Evolutionary conservation across 441 rosid species (phyloP), one percentile per base, ranked within the genome.

Genomic region (Bocquillonia castaneifolia): DNA sequence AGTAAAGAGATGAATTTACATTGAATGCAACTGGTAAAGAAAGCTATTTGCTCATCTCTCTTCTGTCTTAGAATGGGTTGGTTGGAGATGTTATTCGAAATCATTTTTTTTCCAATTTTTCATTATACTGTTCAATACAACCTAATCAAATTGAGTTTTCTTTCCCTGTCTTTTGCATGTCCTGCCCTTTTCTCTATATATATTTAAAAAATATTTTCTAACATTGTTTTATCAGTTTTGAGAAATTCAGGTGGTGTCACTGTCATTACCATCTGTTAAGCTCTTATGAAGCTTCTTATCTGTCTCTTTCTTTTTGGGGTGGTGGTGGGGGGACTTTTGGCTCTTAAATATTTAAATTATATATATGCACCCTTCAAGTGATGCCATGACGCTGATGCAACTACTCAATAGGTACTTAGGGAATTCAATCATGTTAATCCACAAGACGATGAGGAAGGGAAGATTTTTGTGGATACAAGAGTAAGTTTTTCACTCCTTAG

Each of bases 361-460:
- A 32, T 64, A n/a, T 15, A 10, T 47, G 42, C 14, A 52, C 48
- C 54, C 53, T 59, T 31, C 55, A 70, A 56, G 51, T 69, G 39
- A 44, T 53, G 54, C 55, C 59, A 37, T 42, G 31, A 52, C 51
- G 25, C 25, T 47, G 18, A 36, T 32, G 34, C 40, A 66, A 40
- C 64, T 76, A 48, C 29, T 70, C 25, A 55, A 53, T 76, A 95
- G 99, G 96, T 92, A 50, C 93, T 95, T 70, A 85, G 98, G 78
- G 97, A 92, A 78, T 92, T 95, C 73, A 95, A 95, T 86, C 99
- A 95, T 74, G 99, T 90, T 36, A 89, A 95, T 73, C 98, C 99
- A 36, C 99, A 90, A 80, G 90, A 93, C 66, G 96, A 95, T 0
- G 96, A 90, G 64, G 99, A 92, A 68, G 99, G 97, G 71, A 95